Conservation (phyloP, 2,329 filamentous ascomycete species). For the Stemphylium beticola region DNA sequence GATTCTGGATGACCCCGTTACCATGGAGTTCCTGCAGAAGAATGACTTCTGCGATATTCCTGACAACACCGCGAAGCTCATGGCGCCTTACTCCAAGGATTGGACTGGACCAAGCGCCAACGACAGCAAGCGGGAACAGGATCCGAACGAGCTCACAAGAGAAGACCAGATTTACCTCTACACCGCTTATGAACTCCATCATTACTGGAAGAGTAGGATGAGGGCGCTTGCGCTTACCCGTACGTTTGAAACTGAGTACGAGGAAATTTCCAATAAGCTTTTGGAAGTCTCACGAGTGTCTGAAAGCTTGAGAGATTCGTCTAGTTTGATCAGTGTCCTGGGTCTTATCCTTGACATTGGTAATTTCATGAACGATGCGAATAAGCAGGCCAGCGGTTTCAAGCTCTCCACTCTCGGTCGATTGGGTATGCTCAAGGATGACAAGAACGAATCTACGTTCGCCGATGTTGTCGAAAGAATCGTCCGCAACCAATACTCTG, state of each 20-base stretch:
- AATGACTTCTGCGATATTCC: slow-evolving; percentile 92
- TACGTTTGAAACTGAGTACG: slow-evolving; percentile 86
- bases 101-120: slow-evolving; percentile 89
- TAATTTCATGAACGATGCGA: slow-evolving; percentile 99
- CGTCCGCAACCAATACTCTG: slow-evolving; percentile 92
- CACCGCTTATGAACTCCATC: slow-evolving; percentile 91
- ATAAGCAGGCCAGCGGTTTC: slow-evolving; percentile 97
- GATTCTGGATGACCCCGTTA: slow-evolving; percentile 84
- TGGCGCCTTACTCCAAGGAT: slow-evolving; percentile 95
- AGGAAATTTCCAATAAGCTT: slow-evolving; percentile 85
- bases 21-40: slow-evolving; percentile 95
- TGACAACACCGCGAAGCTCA: slow-evolving; percentile 86
- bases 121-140: slow-evolving; percentile 79
- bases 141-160: slow-evolving; percentile 85
- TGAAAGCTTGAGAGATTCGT: slow-evolving; percentile 87
- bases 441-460: slow-evolving; percentile 97
- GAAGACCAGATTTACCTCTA: slow-evolving; percentile 96
- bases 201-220: slow-evolving; percentile 99
- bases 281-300: slow-evolving; percentile 85
- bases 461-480: slow-evolving; percentile 96
- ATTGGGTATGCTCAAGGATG: slow-evolving; percentile 97
- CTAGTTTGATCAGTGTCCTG: slow-evolving; percentile 93
- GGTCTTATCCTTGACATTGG: slow-evolving; percentile 96
- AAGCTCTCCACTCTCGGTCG: slow-evolving; percentile 93
- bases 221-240: slow-evolving; percentile 84